Percentiles rank a stretch among this genome's conserved stretches.
Evolutionary conservation across 2,329 filamentous ascomycete genomes (phyloP).

Genomic region (Coleophoma crateriformis): DNA sequence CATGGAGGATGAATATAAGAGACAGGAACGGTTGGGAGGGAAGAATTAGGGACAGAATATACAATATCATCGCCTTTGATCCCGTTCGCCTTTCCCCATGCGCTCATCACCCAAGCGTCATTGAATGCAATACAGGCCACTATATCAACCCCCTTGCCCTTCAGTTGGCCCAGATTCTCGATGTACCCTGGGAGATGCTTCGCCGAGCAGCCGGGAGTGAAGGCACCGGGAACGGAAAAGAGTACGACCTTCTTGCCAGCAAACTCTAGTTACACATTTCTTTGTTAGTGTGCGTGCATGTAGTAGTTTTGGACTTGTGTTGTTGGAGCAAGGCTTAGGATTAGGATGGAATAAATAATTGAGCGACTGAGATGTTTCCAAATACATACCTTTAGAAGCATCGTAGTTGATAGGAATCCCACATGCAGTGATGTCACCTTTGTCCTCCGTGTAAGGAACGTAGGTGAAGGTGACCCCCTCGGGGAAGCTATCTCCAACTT

Average conservation of each 20-base stretch:
- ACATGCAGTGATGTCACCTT: not conserved
- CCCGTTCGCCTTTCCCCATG: slow-evolving; percentile 66
- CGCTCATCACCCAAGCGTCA: slow-evolving; percentile 66
- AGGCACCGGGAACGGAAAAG: slow-evolving; percentile 64
- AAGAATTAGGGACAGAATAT: slow-evolving; percentile 2
- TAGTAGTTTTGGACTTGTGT: too few relatives aligned
- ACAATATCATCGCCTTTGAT: slow-evolving; percentile 60
- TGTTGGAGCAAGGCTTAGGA: too few relatives aligned
- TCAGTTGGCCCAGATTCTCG: slow-evolving; percentile 51
- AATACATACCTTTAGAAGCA: not conserved
- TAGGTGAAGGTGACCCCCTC: not conserved
- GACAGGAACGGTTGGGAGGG: not conserved
- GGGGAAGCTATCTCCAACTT: not conserved
- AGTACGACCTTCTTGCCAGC: slow-evolving; percentile 66
- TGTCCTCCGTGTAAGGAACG: not conserved
- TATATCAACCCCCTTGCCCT: slow-evolving; percentile 61
- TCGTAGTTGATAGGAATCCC: not conserved
- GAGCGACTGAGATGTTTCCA: too few relatives aligned
- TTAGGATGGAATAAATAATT: too few relatives aligned
- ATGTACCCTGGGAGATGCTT: slow-evolving; percentile 66
- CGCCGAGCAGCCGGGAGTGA: slow-evolving; percentile 65
- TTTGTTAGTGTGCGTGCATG: too few relatives aligned
- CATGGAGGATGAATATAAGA: not conserved
- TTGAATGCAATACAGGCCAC: slow-evolving; percentile 65
- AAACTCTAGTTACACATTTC: slow-evolving; percentile 39